Evolutionary conservation across 2,329 filamentous ascomycete genomes (phyloP).

Genomic region (Graphium sp.): DNA sequence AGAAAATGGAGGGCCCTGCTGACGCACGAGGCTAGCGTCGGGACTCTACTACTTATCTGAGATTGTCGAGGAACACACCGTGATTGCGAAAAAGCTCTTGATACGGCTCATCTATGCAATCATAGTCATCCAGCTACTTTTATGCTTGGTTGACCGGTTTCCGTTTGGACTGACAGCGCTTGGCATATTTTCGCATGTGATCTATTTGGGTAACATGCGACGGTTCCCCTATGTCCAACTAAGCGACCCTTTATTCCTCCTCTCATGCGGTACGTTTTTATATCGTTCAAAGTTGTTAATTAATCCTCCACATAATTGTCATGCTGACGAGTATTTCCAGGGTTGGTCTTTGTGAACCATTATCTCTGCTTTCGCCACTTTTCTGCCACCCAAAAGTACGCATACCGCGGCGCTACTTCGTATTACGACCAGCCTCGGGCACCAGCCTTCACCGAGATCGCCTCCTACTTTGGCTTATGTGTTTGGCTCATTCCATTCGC

Average conservation of each 20-base stretch:
- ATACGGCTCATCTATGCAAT: constrained; percentile 71
- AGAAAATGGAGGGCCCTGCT: background rate
- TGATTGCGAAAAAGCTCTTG: constrained; percentile 76
- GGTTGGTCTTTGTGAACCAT: constrained; percentile 76
- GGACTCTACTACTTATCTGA: constrained; percentile 97
- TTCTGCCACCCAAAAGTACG: constrained; percentile 41
- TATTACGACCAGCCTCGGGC: constrained; percentile 46
- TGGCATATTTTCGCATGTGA: constrained; percentile 62
- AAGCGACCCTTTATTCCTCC: constrained; percentile 69
- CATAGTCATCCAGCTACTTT: constrained; percentile 54
- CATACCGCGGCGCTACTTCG: constrained; percentile 39
- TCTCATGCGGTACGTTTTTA: constrained; percentile 53
- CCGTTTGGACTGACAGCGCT: constrained; percentile 59
- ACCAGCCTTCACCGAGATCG: constrained; percentile 84
- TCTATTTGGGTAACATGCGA: constrained; percentile 78
- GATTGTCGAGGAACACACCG: constrained; percentile 93
- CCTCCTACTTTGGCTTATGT: constrained; percentile 88
- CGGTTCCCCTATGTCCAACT: constrained; percentile 65
- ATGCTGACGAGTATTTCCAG: constrained; percentile 18
- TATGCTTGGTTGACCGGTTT: constrained; percentile 73
- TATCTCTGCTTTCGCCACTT: constrained; percentile 96
- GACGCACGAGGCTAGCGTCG: constrained; percentile 40
- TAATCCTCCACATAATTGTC: background rate
- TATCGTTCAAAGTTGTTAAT: background rate
- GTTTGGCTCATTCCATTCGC: constrained; percentile 96